Conservation (phyloP, 305 asterid species). For the Fraxinus sp. region DNA sequence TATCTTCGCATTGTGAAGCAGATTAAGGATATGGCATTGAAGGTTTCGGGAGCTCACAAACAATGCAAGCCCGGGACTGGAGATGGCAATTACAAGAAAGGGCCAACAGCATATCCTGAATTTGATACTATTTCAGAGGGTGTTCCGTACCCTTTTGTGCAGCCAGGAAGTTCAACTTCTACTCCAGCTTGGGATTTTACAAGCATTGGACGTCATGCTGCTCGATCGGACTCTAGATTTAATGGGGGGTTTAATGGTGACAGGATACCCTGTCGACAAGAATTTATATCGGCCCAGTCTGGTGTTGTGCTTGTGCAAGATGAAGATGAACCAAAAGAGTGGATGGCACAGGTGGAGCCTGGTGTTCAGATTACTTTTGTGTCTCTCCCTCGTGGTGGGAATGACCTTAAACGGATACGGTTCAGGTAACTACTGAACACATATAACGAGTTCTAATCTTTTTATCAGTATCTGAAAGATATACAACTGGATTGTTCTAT, state of each 20-base stretch:
- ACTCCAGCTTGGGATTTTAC: conserved; percentile 90
- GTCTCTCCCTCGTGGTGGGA: conserved; percentile 85
- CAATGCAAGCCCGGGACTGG: conserved; percentile 52
- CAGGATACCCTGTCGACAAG: conserved; percentile 42
- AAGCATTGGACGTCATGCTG: conserved; percentile 35
- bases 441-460: neutral
- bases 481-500: neutral
- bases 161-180: conserved; percentile 72
- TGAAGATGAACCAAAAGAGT: conserved; percentile 70
- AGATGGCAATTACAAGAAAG: conserved; percentile 54
- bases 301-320: conserved; percentile 55
- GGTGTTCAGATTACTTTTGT: conserved; percentile 92
- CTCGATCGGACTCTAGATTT: conserved; percentile 49
- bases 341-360: conserved; percentile 98
- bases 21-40: conserved; percentile 90
- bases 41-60: conserved; percentile 69
- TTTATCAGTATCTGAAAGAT: neutral
- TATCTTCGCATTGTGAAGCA: conserved; percentile 26
- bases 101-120: conserved; percentile 58
- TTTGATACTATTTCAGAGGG: conserved; percentile 68
- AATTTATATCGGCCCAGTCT: conserved; percentile 46
- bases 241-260: conserved; percentile 40
- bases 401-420: conserved; percentile 91
- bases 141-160: conserved; percentile 50
- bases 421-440: conserved; percentile 56